phyloP scores from a whole-genome alignment of 2,329 filamentous ascomycete genomes.

The Penicillium nordicum region DNA sequence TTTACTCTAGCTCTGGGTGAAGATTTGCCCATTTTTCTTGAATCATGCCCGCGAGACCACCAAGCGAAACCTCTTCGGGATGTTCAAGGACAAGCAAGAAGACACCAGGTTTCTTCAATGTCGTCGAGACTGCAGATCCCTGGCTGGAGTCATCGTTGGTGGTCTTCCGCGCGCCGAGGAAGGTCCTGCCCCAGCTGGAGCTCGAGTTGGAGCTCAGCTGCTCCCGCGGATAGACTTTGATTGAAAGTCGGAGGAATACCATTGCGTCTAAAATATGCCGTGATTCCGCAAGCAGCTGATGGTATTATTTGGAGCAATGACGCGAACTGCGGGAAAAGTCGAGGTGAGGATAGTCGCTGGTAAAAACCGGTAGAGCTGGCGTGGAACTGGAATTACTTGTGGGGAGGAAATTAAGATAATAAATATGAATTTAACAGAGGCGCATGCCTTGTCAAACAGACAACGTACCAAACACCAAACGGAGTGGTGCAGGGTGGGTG shows the following conservation, averaged over 20 bases:
- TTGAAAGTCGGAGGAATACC: conserved; percentile 38
- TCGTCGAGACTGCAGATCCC: background rate
- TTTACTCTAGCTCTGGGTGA: conserved; percentile 33
- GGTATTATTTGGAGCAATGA: background rate
- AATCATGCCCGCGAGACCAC: conserved; percentile 32
- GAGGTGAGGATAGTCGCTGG: background rate
- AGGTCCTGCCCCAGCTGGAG: background rate
- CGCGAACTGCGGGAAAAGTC: background rate
- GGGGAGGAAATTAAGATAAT: background rate
- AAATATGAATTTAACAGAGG: background rate
- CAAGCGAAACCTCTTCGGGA: conserved; percentile 32
- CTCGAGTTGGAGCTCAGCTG: conserved; percentile 16
- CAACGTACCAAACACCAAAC: background rate
- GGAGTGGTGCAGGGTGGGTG: background rate
- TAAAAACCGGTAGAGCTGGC: background rate
- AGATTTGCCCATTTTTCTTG: conserved; percentile 34
- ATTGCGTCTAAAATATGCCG: conserved; percentile 13
- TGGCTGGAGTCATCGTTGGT: conserved; percentile 14
- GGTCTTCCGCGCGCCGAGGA: conserved; percentile 15
- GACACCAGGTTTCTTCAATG: conserved; percentile 21
- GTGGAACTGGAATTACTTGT: background rate
- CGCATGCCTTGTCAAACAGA: background rate
- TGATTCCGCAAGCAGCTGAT: background rate
- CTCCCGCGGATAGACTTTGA: conserved; percentile 34
- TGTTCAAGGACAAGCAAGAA: conserved; percentile 33